Base-by-base conservation (phyloP, 2,329 filamentous ascomycete species). In the Monosporascus sp. region DNA sequence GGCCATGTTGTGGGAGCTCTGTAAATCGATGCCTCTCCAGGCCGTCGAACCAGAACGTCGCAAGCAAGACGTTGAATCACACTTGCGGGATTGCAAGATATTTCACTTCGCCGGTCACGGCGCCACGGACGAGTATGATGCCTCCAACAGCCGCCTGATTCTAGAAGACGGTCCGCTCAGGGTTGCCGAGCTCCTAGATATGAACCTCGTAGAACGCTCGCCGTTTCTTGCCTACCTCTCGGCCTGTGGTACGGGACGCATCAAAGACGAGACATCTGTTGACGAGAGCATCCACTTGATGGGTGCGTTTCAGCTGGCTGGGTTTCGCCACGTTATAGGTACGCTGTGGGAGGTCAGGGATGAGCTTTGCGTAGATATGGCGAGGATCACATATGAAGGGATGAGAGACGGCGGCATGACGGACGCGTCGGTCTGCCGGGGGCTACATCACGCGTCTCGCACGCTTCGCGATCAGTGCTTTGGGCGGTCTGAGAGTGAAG, bases 51-150 rank as follows among this genome's bases (percentile, higher is more conserved):
- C 57, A 14, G 45, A 9, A 15, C 52, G 2, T 1, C 31, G 31
- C 8, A 63, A 59, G 37, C 44, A 54, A 11, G 61, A 68, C 2
- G 52, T 72, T 1, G 2, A 70, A 1, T 9, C 18, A 0, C 37
- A 54, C 3, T 52, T 74, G 4, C 47, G 24, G 3, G 47, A 35
- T 1, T 70, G 66, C 56, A 57, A 62, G 11, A 66, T 75, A 5
- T 72, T 74, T 52, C 73, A 75, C 54, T 76, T 76, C 49, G 72
- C 73, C 1, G 69, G 73, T 7, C 72, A 74, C 51, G 72, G 68
- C 1, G 3, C 24, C 1, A 57, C 65, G 1, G 52, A 72, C 50
- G 5, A 24, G 0, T 3, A 5, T 0, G 65, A 72, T 11, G 70
- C 72, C 0, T 66, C 63, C 7, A 54, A 58, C 47, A 71, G 69